A percentile compares a stretch with the other conserved stretches of the same genome.
phyloP scores from a whole-genome alignment of 768 basidiomycete species.

The Grammothele lineata region DNA sequence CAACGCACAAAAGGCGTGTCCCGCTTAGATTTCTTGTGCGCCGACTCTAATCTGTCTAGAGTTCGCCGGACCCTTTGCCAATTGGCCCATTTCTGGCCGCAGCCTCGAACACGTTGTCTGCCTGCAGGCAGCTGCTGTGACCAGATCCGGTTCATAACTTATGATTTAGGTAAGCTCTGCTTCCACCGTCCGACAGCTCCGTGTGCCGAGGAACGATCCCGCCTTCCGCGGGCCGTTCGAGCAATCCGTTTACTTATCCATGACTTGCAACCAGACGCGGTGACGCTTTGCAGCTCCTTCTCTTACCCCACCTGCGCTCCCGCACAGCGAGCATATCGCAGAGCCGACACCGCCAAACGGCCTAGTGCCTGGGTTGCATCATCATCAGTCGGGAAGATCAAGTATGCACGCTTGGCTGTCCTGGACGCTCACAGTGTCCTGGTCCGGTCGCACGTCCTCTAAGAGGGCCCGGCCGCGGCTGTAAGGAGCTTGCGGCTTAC shows the following conservation, averaged over 20 bases:
- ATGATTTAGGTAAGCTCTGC: conserved; percentile 25
- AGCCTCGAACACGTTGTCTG: conserved; percentile 27
- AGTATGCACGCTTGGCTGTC: not conserved
- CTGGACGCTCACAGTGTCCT: conserved; percentile 7
- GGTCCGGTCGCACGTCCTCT: conserved; percentile 6
- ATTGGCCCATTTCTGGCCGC: conserved; percentile 25
- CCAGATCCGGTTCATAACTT: conserved; percentile 23
- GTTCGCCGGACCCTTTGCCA: conserved; percentile 19
- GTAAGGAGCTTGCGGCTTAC: not conserved
- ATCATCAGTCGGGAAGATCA: conserved; percentile 9
- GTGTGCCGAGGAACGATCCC: conserved; percentile 7
- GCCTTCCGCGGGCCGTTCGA: conserved; percentile 3
- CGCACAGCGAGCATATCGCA: conserved; percentile 1
- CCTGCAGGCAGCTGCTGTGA: conserved; percentile 26
- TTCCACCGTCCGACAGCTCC: conserved; percentile 16
- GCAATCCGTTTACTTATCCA: conserved; percentile 5
- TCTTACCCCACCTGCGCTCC: conserved; percentile 1
- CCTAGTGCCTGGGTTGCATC: conserved; percentile 11
- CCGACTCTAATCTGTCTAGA: conserved; percentile 20
- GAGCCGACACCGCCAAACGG: conserved; percentile 2
- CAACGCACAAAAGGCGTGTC: conserved; percentile 26
- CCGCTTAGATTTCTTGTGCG: conserved; percentile 21
- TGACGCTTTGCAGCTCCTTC: conserved; percentile 6
- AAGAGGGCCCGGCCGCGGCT: not conserved
- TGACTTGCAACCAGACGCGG: conserved; percentile 1